A percentile compares a stretch with the other conserved stretches of the same genome.
phyloP scores from a whole-genome alignment of 2,329 filamentous ascomycete species.

The Juglanconis sp. region DNA sequence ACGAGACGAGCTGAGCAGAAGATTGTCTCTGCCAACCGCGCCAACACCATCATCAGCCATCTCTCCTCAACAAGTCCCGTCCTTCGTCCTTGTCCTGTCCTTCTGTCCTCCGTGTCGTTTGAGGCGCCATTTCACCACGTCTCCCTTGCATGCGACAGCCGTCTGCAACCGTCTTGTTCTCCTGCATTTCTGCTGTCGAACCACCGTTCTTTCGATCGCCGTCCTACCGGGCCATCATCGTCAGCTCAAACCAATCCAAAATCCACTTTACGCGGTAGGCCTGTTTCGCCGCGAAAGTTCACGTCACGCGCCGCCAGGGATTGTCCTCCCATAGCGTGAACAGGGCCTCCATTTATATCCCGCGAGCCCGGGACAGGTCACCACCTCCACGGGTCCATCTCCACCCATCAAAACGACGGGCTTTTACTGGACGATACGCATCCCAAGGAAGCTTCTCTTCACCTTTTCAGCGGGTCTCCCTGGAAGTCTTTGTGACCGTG shows the following conservation, averaged over 20 bases:
- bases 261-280: conserved; percentile 4
- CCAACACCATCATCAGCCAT: not conserved
- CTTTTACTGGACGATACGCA: too few species aligned
- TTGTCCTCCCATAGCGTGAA: not conserved
- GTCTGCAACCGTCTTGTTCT: not conserved
- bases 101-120: too few species aligned
- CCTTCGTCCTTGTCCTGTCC: not conserved
- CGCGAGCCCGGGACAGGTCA: not conserved
- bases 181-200: not conserved
- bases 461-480: not conserved
- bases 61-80: not conserved
- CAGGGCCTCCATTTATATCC: not conserved
- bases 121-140: not conserved
- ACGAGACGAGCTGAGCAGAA: not conserved
- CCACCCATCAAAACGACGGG: too few species aligned
- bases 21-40: not conserved
- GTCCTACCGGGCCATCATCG: too few species aligned
- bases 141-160: conserved; percentile 2
- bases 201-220: too few species aligned
- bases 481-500: not conserved
- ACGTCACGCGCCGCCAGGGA: conserved; percentile 4
- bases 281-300: conserved; percentile 1
- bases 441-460: not conserved
- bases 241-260: not conserved
- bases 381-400: too few species aligned